phyloP scores from a whole-genome alignment of 176 grass and related monocot genomes.

The Otatea glauca region DNA sequence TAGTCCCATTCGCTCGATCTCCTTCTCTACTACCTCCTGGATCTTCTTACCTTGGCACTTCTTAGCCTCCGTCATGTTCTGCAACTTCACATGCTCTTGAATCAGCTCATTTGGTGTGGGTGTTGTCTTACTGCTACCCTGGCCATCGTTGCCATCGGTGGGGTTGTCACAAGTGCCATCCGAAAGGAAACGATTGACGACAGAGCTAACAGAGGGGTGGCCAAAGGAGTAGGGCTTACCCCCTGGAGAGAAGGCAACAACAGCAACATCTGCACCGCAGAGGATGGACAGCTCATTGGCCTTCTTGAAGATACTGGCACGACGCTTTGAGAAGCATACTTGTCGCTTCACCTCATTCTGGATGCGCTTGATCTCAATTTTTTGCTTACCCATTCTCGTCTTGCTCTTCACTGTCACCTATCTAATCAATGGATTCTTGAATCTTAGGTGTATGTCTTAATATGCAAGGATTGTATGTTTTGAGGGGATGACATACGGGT shows the following conservation, averaged over 20 bases:
- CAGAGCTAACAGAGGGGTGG: slow-evolving; percentile 32
- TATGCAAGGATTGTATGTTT: background rate
- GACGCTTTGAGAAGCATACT: slow-evolving; percentile 53
- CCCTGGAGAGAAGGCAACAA: slow-evolving; percentile 47
- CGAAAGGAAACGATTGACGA: slow-evolving; percentile 19
- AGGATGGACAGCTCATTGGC: slow-evolving; percentile 53
- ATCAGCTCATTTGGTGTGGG: background rate
- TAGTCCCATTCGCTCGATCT: no score
- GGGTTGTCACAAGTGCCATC: background rate
- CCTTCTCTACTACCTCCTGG: no score
- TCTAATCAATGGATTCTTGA: background rate
- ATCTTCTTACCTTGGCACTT: no score
- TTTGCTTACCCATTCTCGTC: slow-evolving; percentile 39
- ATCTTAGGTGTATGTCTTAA: background rate
- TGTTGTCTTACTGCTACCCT: background rate
- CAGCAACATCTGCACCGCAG: slow-evolving; percentile 38
- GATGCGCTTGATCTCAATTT: slow-evolving; percentile 38
- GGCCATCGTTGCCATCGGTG: background rate
- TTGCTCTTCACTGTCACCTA: slow-evolving; percentile 1
- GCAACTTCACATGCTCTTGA: background rate
- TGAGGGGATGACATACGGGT: background rate
- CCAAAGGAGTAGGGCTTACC: slow-evolving; percentile 57
- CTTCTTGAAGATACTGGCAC: slow-evolving; percentile 46
- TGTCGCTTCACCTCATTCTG: background rate
- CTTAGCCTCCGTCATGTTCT: background rate